Percentiles rank a stretch among this genome's conserved stretches.
phyloP scores from a whole-genome alignment of 1,139 yeast genomes.

The Pneumocystis wakefieldiae region DNA sequence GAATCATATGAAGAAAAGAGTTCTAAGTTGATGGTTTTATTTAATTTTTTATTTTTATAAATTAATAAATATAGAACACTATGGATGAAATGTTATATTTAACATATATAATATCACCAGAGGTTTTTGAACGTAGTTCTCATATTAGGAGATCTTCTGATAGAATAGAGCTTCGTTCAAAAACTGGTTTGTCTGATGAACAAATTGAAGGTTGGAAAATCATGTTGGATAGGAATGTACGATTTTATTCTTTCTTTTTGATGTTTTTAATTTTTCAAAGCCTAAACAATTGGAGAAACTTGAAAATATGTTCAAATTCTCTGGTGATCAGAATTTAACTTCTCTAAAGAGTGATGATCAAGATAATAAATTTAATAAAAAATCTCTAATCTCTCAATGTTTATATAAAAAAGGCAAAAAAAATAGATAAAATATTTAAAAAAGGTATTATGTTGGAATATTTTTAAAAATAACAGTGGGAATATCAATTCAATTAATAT shows the following conservation, averaged over 20 bases:
- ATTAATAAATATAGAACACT: constrained; percentile 16
- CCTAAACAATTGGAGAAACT: neutral
- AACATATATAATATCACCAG: constrained; percentile 38
- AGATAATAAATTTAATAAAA: neutral
- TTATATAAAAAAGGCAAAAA: neutral
- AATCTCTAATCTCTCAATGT: neutral
- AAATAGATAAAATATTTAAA: neutral
- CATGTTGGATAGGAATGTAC: constrained; percentile 53
- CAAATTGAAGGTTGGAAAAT: constrained; percentile 89
- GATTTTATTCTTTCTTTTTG: constrained; percentile 12
- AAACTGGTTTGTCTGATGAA: constrained; percentile 60
- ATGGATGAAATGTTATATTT: constrained; percentile 46
- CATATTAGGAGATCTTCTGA: constrained; percentile 36
- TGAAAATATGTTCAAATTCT: neutral
- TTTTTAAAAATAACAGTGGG: neutral
- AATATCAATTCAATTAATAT: too few species aligned
- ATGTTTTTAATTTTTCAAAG: neutral
- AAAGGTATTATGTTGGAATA: neutral
- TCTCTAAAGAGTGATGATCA: neutral
- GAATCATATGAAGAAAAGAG: constrained; percentile 18
- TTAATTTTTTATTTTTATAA: too few species aligned
- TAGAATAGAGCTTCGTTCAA: constrained; percentile 38
- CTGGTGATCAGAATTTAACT: neutral
- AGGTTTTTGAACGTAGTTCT: constrained; percentile 31
- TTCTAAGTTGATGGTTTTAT: constrained; percentile 17